Evolutionary conservation across 2,329 filamentous ascomycete genomes (phyloP).

Genomic region (Myriosclerotinia scirpicola): DNA sequence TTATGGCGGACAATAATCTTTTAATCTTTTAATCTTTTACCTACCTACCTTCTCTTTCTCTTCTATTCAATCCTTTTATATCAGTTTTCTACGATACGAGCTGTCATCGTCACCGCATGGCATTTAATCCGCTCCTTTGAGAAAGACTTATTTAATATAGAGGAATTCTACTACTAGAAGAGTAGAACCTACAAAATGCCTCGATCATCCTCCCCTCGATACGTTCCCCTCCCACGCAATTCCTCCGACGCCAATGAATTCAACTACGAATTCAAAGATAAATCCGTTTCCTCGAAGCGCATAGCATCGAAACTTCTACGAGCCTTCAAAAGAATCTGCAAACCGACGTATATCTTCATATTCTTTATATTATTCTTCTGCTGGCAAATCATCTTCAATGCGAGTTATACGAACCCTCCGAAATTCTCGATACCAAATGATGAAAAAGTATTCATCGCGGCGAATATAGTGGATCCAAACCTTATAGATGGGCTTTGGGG

Average conservation of each 20-base stretch:
- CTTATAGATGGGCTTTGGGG: slow-evolving; percentile 67
- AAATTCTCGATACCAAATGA: slow-evolving; percentile 47
- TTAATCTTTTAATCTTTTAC: too few relatives aligned
- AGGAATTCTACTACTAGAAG: not conserved
- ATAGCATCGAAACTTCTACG: slow-evolving; percentile 25
- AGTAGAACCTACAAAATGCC: not conserved
- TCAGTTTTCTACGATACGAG: too few relatives aligned
- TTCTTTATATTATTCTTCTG: slow-evolving; percentile 30
- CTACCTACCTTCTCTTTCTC: too few relatives aligned
- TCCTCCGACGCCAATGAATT: slow-evolving; percentile 29
- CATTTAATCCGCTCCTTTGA: not conserved
- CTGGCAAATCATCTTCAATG: slow-evolving; percentile 41
- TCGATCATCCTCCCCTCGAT: slow-evolving; percentile 35
- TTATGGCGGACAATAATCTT: not conserved
- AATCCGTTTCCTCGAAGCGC: slow-evolving; percentile 27
- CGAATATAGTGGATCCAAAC: slow-evolving; percentile 68
- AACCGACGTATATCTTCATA: slow-evolving; percentile 34
- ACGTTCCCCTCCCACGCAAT: slow-evolving; percentile 31
- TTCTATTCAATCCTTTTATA: not conserved
- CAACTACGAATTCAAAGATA: slow-evolving; percentile 33
- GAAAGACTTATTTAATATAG: too few relatives aligned
- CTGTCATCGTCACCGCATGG: not conserved
- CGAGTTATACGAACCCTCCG: slow-evolving; percentile 47
- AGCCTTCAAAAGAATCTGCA: slow-evolving; percentile 28
- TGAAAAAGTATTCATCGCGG: slow-evolving; percentile 72